Evolutionary conservation across 2,329 filamentous ascomycete genomes (phyloP).

Genomic region (Ceratocystis variospora): DNA sequence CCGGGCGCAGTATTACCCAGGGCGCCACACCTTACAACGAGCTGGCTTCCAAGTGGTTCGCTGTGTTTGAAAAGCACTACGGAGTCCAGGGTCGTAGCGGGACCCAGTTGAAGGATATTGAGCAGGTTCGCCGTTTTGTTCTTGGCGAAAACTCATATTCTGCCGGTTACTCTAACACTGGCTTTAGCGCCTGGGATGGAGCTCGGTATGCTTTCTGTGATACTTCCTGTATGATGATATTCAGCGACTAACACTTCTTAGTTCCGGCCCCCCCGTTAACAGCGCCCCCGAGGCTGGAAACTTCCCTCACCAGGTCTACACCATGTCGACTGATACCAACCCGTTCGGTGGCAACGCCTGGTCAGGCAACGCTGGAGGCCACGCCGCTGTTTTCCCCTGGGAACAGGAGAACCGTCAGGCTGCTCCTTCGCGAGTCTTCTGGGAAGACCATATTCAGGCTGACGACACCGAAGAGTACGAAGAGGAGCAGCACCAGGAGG

Average conservation of each 20-base stretch:
- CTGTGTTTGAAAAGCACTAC: conserved; percentile 82
- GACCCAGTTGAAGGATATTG: conserved; percentile 15
- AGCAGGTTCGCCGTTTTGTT: conserved; percentile 40
- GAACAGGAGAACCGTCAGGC: conserved; percentile 17
- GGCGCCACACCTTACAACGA: conserved; percentile 43
- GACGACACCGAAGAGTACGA: not conserved
- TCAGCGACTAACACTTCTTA: not conserved
- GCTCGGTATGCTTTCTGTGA: conserved; percentile 18
- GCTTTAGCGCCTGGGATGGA: conserved; percentile 19
- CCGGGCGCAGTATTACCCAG: conserved; percentile 38
- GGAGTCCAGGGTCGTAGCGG: conserved; percentile 28
- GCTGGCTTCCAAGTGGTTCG: conserved; percentile 82
- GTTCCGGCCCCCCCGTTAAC: conserved; percentile 18
- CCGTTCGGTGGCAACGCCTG: not conserved
- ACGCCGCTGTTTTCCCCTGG: conserved; percentile 18
- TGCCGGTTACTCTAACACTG: conserved; percentile 11
- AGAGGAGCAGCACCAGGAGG: conserved; percentile 10
- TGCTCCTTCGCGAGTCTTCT: conserved; percentile 17
- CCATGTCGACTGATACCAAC: conserved; percentile 48
- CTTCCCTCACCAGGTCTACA: conserved; percentile 65
- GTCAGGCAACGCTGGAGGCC: conserved; percentile 12
- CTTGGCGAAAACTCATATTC: conserved; percentile 36
- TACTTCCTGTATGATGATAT: not conserved
- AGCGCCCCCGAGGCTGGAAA: conserved; percentile 62
- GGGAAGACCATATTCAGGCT: conserved; percentile 16